These are phyloP conservation scores for Candida neerlandica DNA, from an alignment of 1,139 yeast species.

Conservation along the genomic window DNA sequence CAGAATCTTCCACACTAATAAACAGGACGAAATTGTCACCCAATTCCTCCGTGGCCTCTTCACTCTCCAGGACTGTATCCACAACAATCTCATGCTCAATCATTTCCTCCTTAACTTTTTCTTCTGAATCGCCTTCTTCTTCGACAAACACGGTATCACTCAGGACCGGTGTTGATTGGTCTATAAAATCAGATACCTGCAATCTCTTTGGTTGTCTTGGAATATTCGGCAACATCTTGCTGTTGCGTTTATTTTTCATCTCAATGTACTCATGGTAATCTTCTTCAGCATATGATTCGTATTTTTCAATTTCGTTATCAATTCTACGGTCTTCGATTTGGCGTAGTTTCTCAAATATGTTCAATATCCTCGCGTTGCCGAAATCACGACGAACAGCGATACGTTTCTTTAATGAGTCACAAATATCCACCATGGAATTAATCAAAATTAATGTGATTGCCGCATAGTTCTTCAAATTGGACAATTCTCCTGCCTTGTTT, in stretches of 20 bases:
- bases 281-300: constrained; percentile 42
- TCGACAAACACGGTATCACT: neutral
- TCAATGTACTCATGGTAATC: constrained; percentile 26
- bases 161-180: neutral
- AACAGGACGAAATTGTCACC: constrained; percentile 5
- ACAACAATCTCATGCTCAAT: constrained; percentile 11
- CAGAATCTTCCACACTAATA: constrained; percentile 4
- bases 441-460: constrained; percentile 49
- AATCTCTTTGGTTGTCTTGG: constrained; percentile 1
- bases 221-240: constrained; percentile 7
- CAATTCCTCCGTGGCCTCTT: neutral
- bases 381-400: constrained; percentile 41
- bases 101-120: neutral
- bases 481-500: constrained; percentile 16
- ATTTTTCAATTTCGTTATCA: constrained; percentile 48
- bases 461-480: constrained; percentile 40
- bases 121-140: neutral
- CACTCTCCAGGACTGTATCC: constrained; percentile 6
- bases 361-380: constrained; percentile 40
- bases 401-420: constrained; percentile 33
- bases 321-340: constrained; percentile 41
- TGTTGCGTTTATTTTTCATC: constrained; percentile 4
- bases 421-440: constrained; percentile 44
- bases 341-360: constrained; percentile 41
- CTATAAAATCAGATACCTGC: constrained; percentile 5